Conservation (phyloP, 805 yeast species). For the Candida cerambycidarum region DNA sequence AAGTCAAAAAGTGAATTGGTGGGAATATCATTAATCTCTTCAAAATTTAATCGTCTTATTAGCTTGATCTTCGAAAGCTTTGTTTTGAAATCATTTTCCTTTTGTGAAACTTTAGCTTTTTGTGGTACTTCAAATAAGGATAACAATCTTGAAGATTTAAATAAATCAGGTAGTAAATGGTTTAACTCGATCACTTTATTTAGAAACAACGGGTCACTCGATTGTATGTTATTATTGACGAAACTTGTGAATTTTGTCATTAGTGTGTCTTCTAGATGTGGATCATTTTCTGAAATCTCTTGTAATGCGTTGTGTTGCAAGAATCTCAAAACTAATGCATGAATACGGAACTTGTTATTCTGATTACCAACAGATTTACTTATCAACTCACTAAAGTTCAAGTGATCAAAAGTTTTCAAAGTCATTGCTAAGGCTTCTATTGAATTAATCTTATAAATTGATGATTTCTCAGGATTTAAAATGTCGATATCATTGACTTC, state of each 20-base stretch:
- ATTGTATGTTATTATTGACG: constrained; percentile 2
- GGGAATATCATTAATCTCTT: not conserved
- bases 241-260: constrained; percentile 3
- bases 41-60: not conserved
- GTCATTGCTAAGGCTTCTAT: constrained; percentile 17
- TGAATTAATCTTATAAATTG: constrained; percentile 22
- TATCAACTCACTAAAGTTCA: constrained; percentile 13
- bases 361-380: constrained; percentile 6
- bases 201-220: not conserved
- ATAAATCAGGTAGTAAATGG: constrained; percentile 1
- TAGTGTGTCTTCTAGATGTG: not conserved
- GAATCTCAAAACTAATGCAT: constrained; percentile 6
- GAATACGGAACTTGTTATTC: constrained; percentile 9
- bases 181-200: not conserved
- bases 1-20: not conserved
- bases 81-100: not conserved
- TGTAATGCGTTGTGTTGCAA: no score
- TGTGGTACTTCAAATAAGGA: not conserved
- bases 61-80: not conserved
- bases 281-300: not conserved
- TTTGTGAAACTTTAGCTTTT: not conserved
- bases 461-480: constrained; percentile 11
- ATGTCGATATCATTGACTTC: constrained; percentile 15
- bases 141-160: not conserved
- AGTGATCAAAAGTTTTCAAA: constrained; percentile 18